phyloP scores from a whole-genome alignment of 257 asterid species.

The Solanum dulcamara region DNA sequence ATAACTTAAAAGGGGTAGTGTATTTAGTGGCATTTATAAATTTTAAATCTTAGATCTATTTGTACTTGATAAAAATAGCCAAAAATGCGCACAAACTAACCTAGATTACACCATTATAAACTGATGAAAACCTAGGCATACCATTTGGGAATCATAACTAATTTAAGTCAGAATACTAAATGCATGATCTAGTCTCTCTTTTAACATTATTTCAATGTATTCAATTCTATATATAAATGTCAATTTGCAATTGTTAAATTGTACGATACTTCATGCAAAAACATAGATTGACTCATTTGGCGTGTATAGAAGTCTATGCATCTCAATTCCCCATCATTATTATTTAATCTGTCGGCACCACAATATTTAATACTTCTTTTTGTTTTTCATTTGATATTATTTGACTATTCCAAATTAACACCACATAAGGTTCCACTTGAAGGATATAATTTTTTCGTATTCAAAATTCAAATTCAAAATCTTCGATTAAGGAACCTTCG shows the following conservation, averaged over 20 bases:
- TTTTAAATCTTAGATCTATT: background rate
- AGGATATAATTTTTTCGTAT: too few species aligned
- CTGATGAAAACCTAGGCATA: background rate
- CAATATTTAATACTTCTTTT: too few species aligned
- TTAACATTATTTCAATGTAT: background rate
- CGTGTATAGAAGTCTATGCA: background rate
- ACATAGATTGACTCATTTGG: background rate
- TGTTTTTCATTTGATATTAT: too few species aligned
- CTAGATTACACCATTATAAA: background rate
- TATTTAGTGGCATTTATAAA: background rate
- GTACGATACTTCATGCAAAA: background rate
- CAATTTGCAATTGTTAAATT: background rate
- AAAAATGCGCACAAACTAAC: background rate
- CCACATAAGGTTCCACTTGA: too few species aligned
- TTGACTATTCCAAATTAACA: too few species aligned
- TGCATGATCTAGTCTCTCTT: background rate
- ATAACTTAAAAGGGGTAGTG: background rate
- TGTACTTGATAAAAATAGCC: background rate
- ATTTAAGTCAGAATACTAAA: background rate
- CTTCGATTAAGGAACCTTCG: too few species aligned
- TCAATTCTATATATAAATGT: background rate
- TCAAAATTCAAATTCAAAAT: too few species aligned
- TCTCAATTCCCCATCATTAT: background rate
- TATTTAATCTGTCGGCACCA: background rate
- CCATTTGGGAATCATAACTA: background rate